phyloP scores from a whole-genome alignment of 805 yeast genomes.

The Ogataea dorogensis region DNA sequence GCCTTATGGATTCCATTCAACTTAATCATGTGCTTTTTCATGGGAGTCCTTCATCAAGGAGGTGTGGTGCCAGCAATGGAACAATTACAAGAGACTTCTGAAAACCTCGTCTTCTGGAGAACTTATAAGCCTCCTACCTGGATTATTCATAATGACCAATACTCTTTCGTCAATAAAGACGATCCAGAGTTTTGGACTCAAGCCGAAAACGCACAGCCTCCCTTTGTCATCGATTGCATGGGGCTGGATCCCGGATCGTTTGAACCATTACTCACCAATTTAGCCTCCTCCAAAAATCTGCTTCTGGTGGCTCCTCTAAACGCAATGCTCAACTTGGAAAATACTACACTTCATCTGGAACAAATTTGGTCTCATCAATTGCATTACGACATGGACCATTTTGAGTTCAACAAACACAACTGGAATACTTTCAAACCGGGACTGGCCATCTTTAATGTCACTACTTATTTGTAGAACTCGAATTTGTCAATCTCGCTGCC shows the following conservation, averaged over 20 bases:
- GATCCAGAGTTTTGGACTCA: constrained; percentile 10
- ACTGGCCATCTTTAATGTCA: constrained; percentile 47
- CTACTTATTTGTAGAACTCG: constrained; percentile 82
- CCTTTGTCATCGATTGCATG: constrained; percentile 42
- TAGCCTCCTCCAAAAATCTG: constrained; percentile 6
- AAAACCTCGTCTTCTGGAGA: constrained; percentile 81
- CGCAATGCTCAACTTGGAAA: constrained; percentile 23
- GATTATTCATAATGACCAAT: constrained; percentile 40
- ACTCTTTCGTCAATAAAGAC: constrained; percentile 21
- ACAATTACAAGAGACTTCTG: constrained; percentile 31
- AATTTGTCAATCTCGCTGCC: constrained; percentile 95
- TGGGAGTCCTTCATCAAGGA: constrained; percentile 88
- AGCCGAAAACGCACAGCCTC: constrained; percentile 16
- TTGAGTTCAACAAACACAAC: constrained; percentile 48
- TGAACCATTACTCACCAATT: constrained; percentile 5
- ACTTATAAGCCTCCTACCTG: constrained; percentile 93
- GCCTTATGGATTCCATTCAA: constrained; percentile 66
- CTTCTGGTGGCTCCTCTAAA: constrained; percentile 32
- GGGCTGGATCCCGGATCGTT: constrained; percentile 39
- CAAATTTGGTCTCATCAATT: constrained; percentile 37
- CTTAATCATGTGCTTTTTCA: constrained; percentile 50
- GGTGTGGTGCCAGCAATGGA: constrained; percentile 75
- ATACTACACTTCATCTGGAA: constrained; percentile 10
- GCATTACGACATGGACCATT: constrained; percentile 75
- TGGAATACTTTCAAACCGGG: constrained; percentile 57